Percentiles rank a stretch among this genome's conserved stretches.
Evolutionary conservation across 768 basidiomycete species (phyloP).

Genomic region (Lyophyllum atratum): DNA sequence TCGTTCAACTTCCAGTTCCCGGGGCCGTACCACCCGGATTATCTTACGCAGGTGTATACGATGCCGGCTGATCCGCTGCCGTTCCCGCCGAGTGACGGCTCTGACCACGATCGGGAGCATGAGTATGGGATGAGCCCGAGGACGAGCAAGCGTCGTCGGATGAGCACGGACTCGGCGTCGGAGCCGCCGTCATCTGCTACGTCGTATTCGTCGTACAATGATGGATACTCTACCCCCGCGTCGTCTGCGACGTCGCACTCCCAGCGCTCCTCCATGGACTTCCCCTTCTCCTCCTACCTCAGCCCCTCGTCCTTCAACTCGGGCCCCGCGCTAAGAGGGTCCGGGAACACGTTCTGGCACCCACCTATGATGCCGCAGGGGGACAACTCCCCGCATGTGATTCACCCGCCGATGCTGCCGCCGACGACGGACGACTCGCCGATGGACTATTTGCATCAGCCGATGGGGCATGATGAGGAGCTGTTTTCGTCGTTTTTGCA

Average conservation of each 20-base stretch:
- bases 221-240: conserved; percentile 55
- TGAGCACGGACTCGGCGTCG: conserved; percentile 60
- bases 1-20: conserved; percentile 52
- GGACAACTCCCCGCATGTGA: conserved; percentile 54
- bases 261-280: conserved; percentile 67
- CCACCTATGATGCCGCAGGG: conserved; percentile 68
- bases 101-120: conserved; percentile 27
- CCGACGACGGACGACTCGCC: conserved; percentile 57
- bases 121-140: conserved; percentile 42
- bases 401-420: conserved; percentile 74
- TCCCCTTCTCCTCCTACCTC: conserved; percentile 56
- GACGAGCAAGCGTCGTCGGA: conserved; percentile 65
- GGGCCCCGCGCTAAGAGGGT: conserved; percentile 55
- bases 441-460: conserved; percentile 74
- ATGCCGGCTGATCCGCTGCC: conserved; percentile 53
- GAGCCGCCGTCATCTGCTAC: conserved; percentile 65
- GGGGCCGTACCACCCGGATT: conserved; percentile 77
- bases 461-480: conserved; percentile 69
- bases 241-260: conserved; percentile 60
- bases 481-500: conserved; percentile 52
- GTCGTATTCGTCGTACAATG: conserved; percentile 62
- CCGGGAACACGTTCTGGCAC: conserved; percentile 74
- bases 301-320: conserved; percentile 24
- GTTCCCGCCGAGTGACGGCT: conserved; percentile 46
- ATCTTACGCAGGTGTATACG: conserved; percentile 55